Base-by-base conservation (phyloP, 805 yeast species). In the Pichia pseudocactophila region DNA sequence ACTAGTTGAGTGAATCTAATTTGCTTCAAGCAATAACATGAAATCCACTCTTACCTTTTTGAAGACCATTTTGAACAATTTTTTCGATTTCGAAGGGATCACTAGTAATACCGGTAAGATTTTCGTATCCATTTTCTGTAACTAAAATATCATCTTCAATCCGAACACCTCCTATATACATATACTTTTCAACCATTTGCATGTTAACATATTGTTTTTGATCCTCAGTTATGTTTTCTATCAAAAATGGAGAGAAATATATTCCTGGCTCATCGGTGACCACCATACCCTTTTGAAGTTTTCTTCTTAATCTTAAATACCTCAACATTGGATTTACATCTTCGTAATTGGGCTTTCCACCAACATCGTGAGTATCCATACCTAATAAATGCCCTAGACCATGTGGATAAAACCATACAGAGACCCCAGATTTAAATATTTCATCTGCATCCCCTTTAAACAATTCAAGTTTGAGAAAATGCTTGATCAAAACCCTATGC, bases 361-460 rank as follows among this genome's bases (percentile, higher is more conserved):
- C 97, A 37, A 87, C 94, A 63, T 90, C 98, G 61, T 92, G 98
- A 3, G 96, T 88, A 58, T 90, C 96, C 82, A 90, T 71, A 19
- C 98, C 98, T 33, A 90, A 64, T 56, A 87, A 68, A 58, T 90
- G 98, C 12, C 98, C 98, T 44, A 92, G 67, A 0, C 98, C 98
- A 57, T 92, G 98, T 2, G 98, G 98, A 62, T 80, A 86, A 64
- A 90, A 90, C 18, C 82, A 75, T 5, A 80, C 82, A 3, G 94
- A 76, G 5, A 82, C 76, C 44, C 79, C 73, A 39, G 94, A 74
- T 2, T 75, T 71, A 46, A 76, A 78, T 28, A 90, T 77, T 49
- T 87, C 92, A 15, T 66, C 77, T 4, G 74, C 57, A 37, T 70
- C 65, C 17, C 76, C 73, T 22, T 73, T 73, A 66, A 90, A 86